Evolutionary conservation across 352 stramenopile species (phyloP).

Genomic region (Plasmopara viticola): DNA sequence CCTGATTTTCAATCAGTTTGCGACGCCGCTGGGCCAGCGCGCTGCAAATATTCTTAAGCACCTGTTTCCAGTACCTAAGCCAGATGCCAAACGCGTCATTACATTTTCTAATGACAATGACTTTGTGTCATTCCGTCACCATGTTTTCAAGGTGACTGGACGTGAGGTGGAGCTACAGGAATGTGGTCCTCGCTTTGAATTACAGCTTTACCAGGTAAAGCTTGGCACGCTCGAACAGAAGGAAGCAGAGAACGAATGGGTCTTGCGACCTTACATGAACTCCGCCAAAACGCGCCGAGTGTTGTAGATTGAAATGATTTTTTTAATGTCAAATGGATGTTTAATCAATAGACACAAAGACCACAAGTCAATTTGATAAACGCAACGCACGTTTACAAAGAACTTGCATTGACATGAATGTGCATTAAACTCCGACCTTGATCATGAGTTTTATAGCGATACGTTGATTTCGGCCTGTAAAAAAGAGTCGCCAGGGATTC

Average conservation of each 20-base stretch:
- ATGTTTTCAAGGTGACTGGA: constrained; percentile 95
- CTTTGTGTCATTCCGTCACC: constrained; percentile 99
- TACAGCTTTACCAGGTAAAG: constrained; percentile 97
- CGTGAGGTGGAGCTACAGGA: constrained; percentile 93
- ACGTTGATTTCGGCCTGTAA: constrained; percentile 86
- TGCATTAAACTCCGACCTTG: not conserved
- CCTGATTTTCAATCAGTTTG: constrained; percentile 97
- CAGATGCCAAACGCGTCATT: constrained; percentile 94
- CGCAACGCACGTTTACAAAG: too few species aligned
- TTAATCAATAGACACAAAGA: constrained; percentile 11
- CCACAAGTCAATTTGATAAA: too few species aligned
- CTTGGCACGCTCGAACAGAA: constrained; percentile 98
- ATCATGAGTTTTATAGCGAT: constrained; percentile 39
- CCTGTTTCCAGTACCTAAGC: constrained; percentile 96
- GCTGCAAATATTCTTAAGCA: constrained; percentile 98
- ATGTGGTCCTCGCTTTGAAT: constrained; percentile 96
- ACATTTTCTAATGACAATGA: constrained; percentile 98
- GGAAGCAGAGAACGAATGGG: constrained; percentile 99
- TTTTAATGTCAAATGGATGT: constrained; percentile 3
- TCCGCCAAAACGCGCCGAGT: constrained; percentile 95
- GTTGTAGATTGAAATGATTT: constrained; percentile 43
- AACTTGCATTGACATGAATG: not conserved
- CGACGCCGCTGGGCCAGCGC: constrained; percentile 91
- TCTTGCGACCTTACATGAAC: constrained; percentile 99
- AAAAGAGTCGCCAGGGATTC: constrained; percentile 83